Evolutionary conservation across 257 asterid species (phyloP).

Genomic region (Lycium barbarum): DNA sequence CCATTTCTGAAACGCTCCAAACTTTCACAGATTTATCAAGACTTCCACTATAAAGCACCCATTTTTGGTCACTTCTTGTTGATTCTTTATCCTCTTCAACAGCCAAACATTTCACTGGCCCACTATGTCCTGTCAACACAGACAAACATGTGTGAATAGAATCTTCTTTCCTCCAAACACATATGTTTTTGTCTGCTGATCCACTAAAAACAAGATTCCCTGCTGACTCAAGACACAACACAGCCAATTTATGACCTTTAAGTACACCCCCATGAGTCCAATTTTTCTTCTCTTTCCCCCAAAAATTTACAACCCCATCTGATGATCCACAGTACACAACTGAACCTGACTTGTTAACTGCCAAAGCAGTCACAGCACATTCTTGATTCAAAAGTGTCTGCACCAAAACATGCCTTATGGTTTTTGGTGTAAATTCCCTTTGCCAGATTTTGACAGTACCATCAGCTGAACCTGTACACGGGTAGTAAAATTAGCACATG

Average conservation of each 20-base stretch:
- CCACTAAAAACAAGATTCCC: constrained; percentile 45
- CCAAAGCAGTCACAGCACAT: constrained; percentile 35
- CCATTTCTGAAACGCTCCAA: constrained; percentile 32
- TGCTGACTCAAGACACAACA: constrained; percentile 39
- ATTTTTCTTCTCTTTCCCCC: constrained; percentile 34
- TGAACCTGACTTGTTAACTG: constrained; percentile 28
- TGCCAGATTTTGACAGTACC: constrained; percentile 41
- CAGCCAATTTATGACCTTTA: constrained; percentile 43
- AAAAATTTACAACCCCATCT: constrained; percentile 42
- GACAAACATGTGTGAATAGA: constrained; percentile 28
- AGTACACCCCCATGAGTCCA: constrained; percentile 39
- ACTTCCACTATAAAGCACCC: constrained; percentile 36
- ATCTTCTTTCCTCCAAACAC: constrained; percentile 43
- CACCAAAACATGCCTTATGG: constrained; percentile 28
- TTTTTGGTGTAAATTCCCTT: constrained; percentile 33
- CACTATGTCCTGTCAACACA: constrained; percentile 36
- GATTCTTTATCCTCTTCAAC: constrained; percentile 33
- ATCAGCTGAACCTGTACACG: constrained; percentile 36
- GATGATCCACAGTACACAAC: constrained; percentile 41
- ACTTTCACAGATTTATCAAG: constrained; percentile 35
- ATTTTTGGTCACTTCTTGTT: constrained; percentile 22
- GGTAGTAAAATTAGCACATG: too few relatives aligned
- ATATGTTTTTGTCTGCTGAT: constrained; percentile 43
- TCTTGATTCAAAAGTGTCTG: constrained; percentile 37
- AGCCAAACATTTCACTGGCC: constrained; percentile 37